Percentiles rank a stretch among this genome's conserved stretches.
These are phyloP conservation scores for Fraxinus anomala DNA, from an alignment of 257 asterid genomes.

Conservation along the genomic window DNA sequence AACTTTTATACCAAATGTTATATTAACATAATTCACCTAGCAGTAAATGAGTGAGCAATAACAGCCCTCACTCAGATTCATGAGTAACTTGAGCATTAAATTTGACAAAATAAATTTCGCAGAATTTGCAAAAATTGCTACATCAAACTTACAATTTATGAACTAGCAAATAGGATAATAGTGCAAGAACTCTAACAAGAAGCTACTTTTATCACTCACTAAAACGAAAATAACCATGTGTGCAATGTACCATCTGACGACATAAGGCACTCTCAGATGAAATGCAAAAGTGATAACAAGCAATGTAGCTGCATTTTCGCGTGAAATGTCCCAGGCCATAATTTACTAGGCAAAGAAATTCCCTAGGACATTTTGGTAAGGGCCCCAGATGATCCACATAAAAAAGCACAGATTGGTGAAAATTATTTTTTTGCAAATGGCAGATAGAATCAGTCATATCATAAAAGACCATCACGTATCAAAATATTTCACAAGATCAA, in stretches of 20 bases:
- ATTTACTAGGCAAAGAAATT: neutral
- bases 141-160: neutral
- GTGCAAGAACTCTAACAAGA: neutral
- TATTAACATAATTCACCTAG: neutral
- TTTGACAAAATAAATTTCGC: neutral
- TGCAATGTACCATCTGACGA: neutral
- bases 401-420: neutral
- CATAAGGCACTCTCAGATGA: slow-evolving; percentile 6
- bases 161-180: neutral
- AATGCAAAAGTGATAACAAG: neutral
- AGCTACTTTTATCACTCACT: neutral
- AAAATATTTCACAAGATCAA: slow-evolving; percentile 15
- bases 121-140: neutral
- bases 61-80: neutral
- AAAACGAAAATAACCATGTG: neutral
- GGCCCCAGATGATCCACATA: neutral
- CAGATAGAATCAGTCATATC: slow-evolving; percentile 1
- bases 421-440: neutral
- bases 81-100: neutral
- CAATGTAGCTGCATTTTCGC: neutral
- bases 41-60: neutral
- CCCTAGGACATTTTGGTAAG: neutral
- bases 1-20: neutral
- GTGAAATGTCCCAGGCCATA: neutral
- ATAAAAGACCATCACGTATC: neutral